Percentiles rank a stretch among this genome's conserved stretches.
These are phyloP conservation scores for Linum usitatissimum DNA, from an alignment of 345 rosid species.

Conservation along the genomic window DNA sequence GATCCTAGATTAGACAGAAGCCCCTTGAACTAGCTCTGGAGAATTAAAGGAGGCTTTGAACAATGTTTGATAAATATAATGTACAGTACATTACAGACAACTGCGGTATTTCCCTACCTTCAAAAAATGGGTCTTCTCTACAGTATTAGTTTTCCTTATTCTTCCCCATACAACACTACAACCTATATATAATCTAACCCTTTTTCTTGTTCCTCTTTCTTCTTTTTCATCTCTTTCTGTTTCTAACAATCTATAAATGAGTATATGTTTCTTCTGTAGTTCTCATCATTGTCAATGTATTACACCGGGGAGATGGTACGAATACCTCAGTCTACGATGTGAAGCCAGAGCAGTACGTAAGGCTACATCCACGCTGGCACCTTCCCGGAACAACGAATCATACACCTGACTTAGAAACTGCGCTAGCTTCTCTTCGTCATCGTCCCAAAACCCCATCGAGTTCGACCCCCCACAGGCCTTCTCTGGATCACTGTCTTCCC, in stretches of 20 bases:
- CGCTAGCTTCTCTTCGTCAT: conserved; percentile 62
- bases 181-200: background rate
- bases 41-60: no score
- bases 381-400: conserved; percentile 58
- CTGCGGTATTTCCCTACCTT: background rate
- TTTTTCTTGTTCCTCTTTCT: background rate
- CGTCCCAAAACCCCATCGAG: conserved; percentile 51
- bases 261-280: no score
- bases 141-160: conserved; percentile 5
- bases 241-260: background rate
- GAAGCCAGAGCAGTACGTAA: conserved; percentile 59
- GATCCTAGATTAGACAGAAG: no score
- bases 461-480: conserved; percentile 18
- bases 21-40: no score
- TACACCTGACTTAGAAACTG: conserved; percentile 62
- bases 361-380: conserved; percentile 57
- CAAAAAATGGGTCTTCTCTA: conserved; percentile 25
- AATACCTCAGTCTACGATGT: conserved; percentile 55
- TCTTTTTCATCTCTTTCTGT: no score
- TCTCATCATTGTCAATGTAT: conserved; percentile 17
- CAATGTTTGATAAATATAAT: no score
- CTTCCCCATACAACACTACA: background rate
- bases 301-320: conserved; percentile 61
- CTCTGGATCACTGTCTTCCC: conserved; percentile 90
- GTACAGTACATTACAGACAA: background rate